Evolutionary conservation across 176 grass and related monocot species (phyloP), one percentile per base, ranked within the genome.

Genomic region (Metroxylon sagu): DNA sequence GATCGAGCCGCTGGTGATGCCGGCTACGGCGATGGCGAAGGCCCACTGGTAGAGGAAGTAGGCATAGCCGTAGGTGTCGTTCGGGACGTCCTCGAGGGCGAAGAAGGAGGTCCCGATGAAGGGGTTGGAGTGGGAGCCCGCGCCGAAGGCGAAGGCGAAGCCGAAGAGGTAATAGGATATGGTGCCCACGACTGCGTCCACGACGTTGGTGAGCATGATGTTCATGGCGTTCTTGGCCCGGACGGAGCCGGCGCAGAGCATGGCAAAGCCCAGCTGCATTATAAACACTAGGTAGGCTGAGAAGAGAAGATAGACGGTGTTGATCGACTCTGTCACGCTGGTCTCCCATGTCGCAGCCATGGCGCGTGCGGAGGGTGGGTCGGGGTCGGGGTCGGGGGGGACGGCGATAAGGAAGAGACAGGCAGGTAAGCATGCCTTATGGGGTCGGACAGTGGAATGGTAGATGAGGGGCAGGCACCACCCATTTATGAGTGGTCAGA

Each of bases 241-340:
- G 5, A 76, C 74, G 16, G 74, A 76, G 1, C 74, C 74, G 26
- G 64, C 64, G 53, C 74, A 76, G 4, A 76, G 55, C 74, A 76
- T 76, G 17, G 74, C 64, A 17, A 76, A 76, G 23, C 74, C 74
- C 25, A 76, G 14, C 48, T 76, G 74, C 74, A 76, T 76, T 14
- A 69, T 18, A n/a, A 76, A 76, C 21, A 76, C 64, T 2, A 76
- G 74, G 25, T 76, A 76, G 29, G 74, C 74, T 0, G 64, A 76
- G 18, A 76, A 76, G 26, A 76, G 16, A 43, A 69, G 74, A 25
- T 76, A 69, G 25, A 69, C 10, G 2, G 74, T 48, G 48, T 76
- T 76, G 54, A 76, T 76, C 25, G 74, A 56, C 31, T 76, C 62
- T 19, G 73, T 56, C 7, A 76, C 73, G 25, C 53, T 76, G 15